A percentile compares a stretch with the other conserved stretches of the same genome.
Conservation (phyloP, 106 monocot species). For the Vanilla planifolia region DNA sequence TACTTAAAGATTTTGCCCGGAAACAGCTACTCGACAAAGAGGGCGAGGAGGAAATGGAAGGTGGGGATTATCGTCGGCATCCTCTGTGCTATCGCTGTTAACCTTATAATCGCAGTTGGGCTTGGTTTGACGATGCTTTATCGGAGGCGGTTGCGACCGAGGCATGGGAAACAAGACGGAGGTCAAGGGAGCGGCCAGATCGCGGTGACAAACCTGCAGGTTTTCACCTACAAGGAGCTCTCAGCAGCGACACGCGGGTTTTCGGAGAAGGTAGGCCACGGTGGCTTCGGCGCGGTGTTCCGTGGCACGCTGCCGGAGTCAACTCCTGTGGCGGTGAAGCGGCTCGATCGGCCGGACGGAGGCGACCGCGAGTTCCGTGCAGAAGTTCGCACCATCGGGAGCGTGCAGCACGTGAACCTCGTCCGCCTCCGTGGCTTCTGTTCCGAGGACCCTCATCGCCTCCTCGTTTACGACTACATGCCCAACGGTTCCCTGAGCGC, state of each 20-base stretch:
- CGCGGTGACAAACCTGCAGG: slow-evolving; percentile 16
- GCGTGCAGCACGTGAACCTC: slow-evolving; percentile 57
- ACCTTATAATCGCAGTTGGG: background rate
- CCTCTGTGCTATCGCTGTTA: slow-evolving; percentile 5
- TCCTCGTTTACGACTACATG: slow-evolving; percentile 65
- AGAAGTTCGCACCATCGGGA: slow-evolving; percentile 57
- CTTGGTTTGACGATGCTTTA: background rate
- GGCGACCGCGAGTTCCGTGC: slow-evolving; percentile 59
- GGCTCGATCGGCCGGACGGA: slow-evolving; percentile 38
- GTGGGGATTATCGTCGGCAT: background rate
- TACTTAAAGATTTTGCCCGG: slow-evolving; percentile 19
- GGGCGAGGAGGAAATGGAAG: slow-evolving; percentile 2
- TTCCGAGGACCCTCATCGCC: slow-evolving; percentile 40
- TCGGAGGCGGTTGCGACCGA: background rate
- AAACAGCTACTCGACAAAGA: background rate
- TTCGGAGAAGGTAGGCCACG: slow-evolving; percentile 52
- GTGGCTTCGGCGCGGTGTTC: slow-evolving; percentile 58
- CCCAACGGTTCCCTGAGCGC: slow-evolving; percentile 40
- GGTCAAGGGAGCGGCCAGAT: slow-evolving; percentile 3
- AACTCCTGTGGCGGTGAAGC: slow-evolving; percentile 43
- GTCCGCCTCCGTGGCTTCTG: slow-evolving; percentile 61
- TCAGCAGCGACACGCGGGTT: slow-evolving; percentile 31
- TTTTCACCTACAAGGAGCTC: slow-evolving; percentile 53
- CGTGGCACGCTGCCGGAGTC: slow-evolving; percentile 32
- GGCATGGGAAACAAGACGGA: background rate